phyloP scores from a whole-genome alignment of 2,329 filamentous ascomycete species.

The Colletotrichum phormii region DNA sequence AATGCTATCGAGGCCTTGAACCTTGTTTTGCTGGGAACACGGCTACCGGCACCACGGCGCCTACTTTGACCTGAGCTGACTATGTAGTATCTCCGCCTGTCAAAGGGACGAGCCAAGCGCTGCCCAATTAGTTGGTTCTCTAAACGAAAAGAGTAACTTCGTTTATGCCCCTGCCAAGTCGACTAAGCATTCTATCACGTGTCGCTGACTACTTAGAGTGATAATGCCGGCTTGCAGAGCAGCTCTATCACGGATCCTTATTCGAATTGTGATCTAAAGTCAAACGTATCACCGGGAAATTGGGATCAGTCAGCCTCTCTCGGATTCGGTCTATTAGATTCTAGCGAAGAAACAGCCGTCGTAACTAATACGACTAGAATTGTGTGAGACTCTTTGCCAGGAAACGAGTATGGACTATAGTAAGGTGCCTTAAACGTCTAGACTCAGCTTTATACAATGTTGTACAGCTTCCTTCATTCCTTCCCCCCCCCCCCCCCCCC shows the following conservation, averaged over 20 bases:
- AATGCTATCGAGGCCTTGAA: not conserved
- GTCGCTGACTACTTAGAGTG: not conserved
- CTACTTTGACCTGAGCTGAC: not conserved
- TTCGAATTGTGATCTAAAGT: not conserved
- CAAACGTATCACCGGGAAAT: not conserved
- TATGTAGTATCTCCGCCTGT: not conserved
- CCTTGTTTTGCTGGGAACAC: not conserved
- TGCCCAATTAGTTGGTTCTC: not conserved
- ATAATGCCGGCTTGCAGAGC: not conserved
- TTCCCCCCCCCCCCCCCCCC: too few species aligned
- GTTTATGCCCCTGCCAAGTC: not conserved
- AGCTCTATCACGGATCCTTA: not conserved
- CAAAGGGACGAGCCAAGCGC: not conserved
- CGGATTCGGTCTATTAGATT: not conserved
- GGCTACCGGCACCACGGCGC: not conserved
- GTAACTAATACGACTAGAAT: not conserved
- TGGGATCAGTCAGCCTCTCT: not conserved
- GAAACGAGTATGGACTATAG: too few species aligned
- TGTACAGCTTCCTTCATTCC: not conserved
- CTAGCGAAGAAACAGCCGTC: not conserved
- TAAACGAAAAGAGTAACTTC: not conserved
- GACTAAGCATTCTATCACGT: not conserved
- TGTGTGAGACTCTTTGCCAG: not conserved
- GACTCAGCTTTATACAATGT: too few species aligned
- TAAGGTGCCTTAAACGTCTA: too few species aligned